phyloP scores from a whole-genome alignment of 345 rosid species.

The Cardamine chenopodiifolia region DNA sequence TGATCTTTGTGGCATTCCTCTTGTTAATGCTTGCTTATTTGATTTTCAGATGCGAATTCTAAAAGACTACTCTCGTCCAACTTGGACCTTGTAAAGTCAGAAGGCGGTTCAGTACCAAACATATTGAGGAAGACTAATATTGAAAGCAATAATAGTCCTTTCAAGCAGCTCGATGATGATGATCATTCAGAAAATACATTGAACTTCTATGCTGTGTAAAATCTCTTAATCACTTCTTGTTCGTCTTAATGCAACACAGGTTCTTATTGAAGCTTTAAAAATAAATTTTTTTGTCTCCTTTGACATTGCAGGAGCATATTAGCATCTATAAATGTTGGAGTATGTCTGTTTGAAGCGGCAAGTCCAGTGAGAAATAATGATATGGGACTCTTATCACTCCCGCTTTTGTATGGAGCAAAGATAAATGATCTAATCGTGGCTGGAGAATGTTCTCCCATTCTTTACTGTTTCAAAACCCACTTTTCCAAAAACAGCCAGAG shows the following conservation, averaged over 20 bases:
- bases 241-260: neutral
- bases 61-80: conserved; percentile 21
- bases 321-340: conserved; percentile 77
- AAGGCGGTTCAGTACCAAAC: conserved; percentile 37
- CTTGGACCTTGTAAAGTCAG: conserved; percentile 29
- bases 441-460: conserved; percentile 79
- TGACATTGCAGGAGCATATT: conserved; percentile 58
- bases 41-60: conserved; percentile 43
- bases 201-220: conserved; percentile 67
- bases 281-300: neutral
- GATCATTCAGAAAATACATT: conserved; percentile 56
- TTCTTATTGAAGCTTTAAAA: neutral
- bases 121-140: conserved; percentile 24
- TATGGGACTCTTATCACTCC: conserved; percentile 67
- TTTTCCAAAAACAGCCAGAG: neutral
- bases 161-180: conserved; percentile 33
- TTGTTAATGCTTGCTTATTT: conserved; percentile 10
- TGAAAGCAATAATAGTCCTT: conserved; percentile 25
- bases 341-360: conserved; percentile 79
- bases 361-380: conserved; percentile 69
- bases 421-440: conserved; percentile 76
- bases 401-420: conserved; percentile 82
- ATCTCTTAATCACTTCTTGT: neutral
- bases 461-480: conserved; percentile 38
- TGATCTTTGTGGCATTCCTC: neutral